A percentile compares a stretch with the other conserved stretches of the same genome.
phyloP scores from a whole-genome alignment of 1,284 basidiomycete genomes.

The Puccinia hordei region DNA sequence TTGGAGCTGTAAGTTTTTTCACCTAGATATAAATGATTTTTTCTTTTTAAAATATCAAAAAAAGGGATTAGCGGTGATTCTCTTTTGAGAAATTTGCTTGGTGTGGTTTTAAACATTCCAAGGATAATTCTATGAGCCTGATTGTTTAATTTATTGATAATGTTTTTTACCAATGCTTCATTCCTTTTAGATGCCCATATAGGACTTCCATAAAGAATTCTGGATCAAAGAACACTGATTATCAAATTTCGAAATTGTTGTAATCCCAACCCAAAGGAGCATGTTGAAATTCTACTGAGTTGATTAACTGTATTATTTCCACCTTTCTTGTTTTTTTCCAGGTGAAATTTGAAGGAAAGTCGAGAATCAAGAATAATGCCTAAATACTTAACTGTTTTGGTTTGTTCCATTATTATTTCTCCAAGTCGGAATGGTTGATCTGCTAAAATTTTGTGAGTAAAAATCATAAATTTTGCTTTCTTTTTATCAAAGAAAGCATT shows the following conservation, averaged over 20 bases:
- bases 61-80: no score
- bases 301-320: neutral
- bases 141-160: no score
- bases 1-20: no score
- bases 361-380: neutral
- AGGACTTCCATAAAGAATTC: neutral
- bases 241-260: neutral
- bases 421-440: neutral
- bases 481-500: slow-evolving; percentile 6
- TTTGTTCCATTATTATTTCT: neutral
- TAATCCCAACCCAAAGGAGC: no score
- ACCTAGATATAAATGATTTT: neutral
- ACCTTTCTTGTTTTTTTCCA: neutral
- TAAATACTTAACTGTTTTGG: neutral
- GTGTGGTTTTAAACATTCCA: neutral
- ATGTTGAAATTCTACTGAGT: neutral
- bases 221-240: neutral
- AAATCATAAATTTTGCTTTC: slow-evolving; percentile 4
- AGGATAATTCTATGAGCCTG: neutral
- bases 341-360: neutral
- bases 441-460: neutral
- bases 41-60: no score
- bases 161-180: neutral
- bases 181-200: neutral
- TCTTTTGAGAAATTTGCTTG: no score